These are phyloP conservation scores for Paracoccidioides brasiliensis DNA, from an alignment of 2,329 filamentous ascomycete species.

Conservation along the genomic window DNA sequence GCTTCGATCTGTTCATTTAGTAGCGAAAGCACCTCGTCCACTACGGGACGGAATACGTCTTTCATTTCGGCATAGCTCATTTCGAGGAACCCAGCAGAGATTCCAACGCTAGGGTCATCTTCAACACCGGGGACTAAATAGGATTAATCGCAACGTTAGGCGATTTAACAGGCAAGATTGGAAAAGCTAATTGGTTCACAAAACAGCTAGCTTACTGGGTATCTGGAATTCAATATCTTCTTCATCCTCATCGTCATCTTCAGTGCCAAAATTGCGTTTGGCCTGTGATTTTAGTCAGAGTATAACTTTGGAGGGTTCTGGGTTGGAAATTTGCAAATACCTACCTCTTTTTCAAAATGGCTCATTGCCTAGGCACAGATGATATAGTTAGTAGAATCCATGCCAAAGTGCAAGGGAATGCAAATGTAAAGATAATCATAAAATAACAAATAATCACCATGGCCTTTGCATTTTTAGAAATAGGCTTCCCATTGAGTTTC, in stretches of 20 bases:
- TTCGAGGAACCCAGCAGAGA: constrained; percentile 1
- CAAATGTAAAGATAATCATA: background rate
- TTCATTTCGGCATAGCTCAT: constrained; percentile 1
- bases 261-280: constrained; percentile 2
- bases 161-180: background rate
- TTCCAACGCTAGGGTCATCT: background rate
- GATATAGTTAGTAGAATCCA: background rate
- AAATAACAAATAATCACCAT: background rate
- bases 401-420: background rate
- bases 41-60: background rate
- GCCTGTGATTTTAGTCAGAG: background rate
- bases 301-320: background rate
- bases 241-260: constrained; percentile 2
- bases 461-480: constrained; percentile 2
- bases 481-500: constrained; percentile 1
- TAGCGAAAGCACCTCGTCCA: background rate
- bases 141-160: background rate
- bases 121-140: constrained; percentile 1
- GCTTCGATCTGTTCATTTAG: constrained; percentile 1
- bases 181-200: background rate
- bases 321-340: background rate
- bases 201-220: background rate
- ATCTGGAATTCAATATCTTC: constrained; percentile 3
- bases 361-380: background rate
- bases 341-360: constrained; percentile 2